Conservation (phyloP, 192 early-diverging fungal species). For the Lobosporangium transversale region DNA sequence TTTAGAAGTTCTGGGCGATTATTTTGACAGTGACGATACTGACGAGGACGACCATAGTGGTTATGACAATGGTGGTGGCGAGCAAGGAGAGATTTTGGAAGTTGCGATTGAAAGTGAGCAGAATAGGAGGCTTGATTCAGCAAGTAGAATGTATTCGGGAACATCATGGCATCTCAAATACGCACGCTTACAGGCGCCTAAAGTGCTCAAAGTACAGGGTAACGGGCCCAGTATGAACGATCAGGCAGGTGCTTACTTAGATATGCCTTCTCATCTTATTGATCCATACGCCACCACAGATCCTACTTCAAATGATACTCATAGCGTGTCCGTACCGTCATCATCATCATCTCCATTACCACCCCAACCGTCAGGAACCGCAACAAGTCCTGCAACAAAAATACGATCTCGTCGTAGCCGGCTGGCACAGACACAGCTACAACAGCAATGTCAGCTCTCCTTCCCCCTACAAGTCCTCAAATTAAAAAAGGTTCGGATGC, state of each 20-base stretch:
- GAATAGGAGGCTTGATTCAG: not conserved
- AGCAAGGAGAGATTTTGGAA: not conserved
- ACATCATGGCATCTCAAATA: slow-evolving; percentile 15
- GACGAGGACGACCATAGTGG: not conserved
- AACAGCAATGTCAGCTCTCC: slow-evolving; percentile 2
- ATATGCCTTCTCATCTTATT: not conserved
- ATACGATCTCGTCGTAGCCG: not conserved
- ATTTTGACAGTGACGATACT: not conserved
- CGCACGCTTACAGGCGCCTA: not conserved
- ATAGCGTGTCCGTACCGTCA: too few species aligned
- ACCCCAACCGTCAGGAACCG: too few species aligned
- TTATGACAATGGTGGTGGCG: not conserved
- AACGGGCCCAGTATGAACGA: not conserved
- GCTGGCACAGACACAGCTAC: not conserved
- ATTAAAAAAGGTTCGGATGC: slow-evolving; percentile 18
- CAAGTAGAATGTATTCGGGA: not conserved
- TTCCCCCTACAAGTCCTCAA: slow-evolving; percentile 11
- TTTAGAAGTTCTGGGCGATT: not conserved
- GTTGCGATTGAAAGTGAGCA: not conserved
- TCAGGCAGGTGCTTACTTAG: not conserved
- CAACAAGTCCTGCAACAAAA: too few species aligned
- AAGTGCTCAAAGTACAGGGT: too few species aligned
- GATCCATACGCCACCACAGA: not conserved
- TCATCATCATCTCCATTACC: too few species aligned
- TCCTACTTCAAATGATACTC: too few species aligned